Evolutionary conservation across 2,329 filamentous ascomycete species (phyloP), one percentile per base, ranked within the genome.

Genomic region (Talaromyces rugulosus): DNA sequence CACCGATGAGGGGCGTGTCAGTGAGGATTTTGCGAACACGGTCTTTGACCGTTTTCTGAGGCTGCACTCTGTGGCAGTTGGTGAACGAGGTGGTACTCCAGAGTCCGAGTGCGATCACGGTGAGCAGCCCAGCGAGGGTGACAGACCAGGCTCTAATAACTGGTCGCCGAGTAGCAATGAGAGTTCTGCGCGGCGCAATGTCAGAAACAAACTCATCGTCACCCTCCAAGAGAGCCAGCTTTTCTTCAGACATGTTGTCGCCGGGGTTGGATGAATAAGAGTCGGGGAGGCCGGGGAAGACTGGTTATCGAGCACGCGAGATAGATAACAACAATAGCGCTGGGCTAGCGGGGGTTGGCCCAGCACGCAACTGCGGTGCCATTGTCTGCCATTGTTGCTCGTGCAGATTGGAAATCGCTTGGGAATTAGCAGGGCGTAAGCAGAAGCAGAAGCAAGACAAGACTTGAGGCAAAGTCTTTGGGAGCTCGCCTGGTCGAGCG

Each of bases 1-100:
- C 67, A 81, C 80, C 80, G 66, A 83, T 82, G 62, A 83, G 71
- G 40, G 81, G 81, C 5, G 80, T 82, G 23, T 75, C 67, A 5
- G 71, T 70, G 33, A 83, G 67, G 30, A 83, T 83, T 42, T 69
- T 70, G 14, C 76, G 71, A 9, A 81, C 81, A 62, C 81, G 65
- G 11, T 77, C 66, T 44, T 76, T 69, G 28, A 77, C 70, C 16
- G 65, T 73, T 28, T 34, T 62, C 7, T 42, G n/a, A 9, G 50
- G 50, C 31, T 28, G 31, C 14, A 57, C 44, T 36, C 34, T 53
- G 33, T 57, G 54, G 23, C 36, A 60, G 59, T 51, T 44, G 5
- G 9, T 40, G 28, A 53, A 52, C n/a, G 62, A 58, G 8, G 59
- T 55, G 30, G 55, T 27, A 9, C 33, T 51, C 58, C 58, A 61